Percentiles rank a stretch among this genome's conserved stretches.
Conservation (phyloP, 176 grass and related monocot genomes). For the Eleusine indica region DNA sequence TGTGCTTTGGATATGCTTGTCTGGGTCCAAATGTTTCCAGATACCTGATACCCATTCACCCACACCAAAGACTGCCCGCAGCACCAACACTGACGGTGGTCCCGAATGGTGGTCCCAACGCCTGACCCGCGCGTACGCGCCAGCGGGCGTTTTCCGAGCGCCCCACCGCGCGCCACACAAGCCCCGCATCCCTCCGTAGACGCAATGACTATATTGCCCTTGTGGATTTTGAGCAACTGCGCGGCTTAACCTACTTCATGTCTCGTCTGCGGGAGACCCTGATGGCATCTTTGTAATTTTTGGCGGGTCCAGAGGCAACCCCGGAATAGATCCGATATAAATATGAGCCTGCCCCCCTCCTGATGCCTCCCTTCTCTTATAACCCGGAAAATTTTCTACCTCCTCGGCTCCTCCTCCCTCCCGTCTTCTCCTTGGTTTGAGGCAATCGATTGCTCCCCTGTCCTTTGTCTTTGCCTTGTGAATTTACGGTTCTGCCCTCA, state of each 20-base stretch:
- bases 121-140: neutral
- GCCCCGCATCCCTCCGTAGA: too few relatives aligned
- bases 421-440: neutral
- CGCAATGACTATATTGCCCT: fast-evolving
- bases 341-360: neutral
- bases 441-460: neutral
- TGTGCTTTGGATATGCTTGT: neutral
- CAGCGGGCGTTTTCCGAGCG: neutral
- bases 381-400: neutral
- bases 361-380: neutral
- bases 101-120: fast-evolving
- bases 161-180: neutral
- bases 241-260: fast-evolving
- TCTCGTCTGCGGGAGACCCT: fast-evolving
- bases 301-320: fast-evolving
- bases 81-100: neutral
- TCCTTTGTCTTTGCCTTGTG: neutral
- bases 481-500: constrained; percentile 29
- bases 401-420: neutral
- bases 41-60: neutral
- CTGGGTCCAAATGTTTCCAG: neutral
- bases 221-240: fast-evolving
- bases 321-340: neutral
- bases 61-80: neutral
- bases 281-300: neutral